Base-by-base conservation (phyloP, 2,329 filamentous ascomycete genomes). In the Beauveria brongniartii region DNA sequence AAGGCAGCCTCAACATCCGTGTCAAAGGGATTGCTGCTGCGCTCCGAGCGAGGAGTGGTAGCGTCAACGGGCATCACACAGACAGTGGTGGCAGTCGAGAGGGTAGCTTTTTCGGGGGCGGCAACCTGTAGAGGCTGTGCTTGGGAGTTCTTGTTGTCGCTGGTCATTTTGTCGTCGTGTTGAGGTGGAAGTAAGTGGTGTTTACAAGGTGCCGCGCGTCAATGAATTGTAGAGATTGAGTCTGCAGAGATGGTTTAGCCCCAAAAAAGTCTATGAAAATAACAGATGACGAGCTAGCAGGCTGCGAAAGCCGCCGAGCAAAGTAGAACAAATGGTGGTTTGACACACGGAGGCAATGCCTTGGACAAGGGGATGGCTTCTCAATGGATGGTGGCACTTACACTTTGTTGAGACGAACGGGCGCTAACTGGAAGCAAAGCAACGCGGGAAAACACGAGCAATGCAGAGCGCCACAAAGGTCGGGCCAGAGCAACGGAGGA, bases 1-100 rank as follows among this genome's bases (percentile, higher is more conserved):
- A 78, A 70, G 72, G 80, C 78, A 41, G 80, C 81, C 69, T 85
- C 82, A 54, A 85, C 74, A 64, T 85, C 82, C 5, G 80, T 79
- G 56, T 85, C 82, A 67, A 84, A 85, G 24, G 82, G 81, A 65
- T 82, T 81, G 62, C 69, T 67, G 47, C 70, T 73, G 46, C 72
- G 71, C 46, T 74, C 71, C 1, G 78, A 77, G 47, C 70, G 70
- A 1, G 81, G 79, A 12, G 78, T 78, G n/a, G 65, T 64, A n/a
- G 26, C 20, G 30, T 68, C 64, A 34, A 61, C 58, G n/a, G 67
- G 61, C 14, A 64, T 64, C 4, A 65, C 63, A 52, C 61, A 64
- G 22, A 67, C 58, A 22, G 67, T 68, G 10, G 66, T 65, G 22
- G 66, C 65, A 43, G 64, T 67, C 9, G 69, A 65, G n/a, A 71